These are phyloP conservation scores for Protomyces lactucae-debilis DNA, from an alignment of 1,139 yeast species.

Conservation along the genomic window DNA sequence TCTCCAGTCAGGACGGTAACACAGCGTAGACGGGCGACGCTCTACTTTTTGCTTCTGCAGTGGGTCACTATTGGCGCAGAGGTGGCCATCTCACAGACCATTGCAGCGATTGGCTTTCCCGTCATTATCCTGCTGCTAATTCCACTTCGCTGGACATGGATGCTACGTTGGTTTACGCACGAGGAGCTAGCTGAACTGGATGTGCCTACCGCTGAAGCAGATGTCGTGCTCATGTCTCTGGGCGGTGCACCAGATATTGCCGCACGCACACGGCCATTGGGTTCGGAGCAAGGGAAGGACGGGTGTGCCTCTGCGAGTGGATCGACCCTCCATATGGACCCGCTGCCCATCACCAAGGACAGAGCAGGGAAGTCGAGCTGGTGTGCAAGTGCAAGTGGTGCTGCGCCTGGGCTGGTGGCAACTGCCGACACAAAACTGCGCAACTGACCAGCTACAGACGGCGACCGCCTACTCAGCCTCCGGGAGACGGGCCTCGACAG, in stretches of 20 bases:
- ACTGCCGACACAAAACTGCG: too few species aligned
- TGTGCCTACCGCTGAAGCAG: conserved; percentile 61
- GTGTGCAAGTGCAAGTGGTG: not conserved
- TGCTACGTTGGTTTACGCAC: conserved; percentile 55
- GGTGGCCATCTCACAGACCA: conserved; percentile 77
- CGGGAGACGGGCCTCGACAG: too few species aligned
- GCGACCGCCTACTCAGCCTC: too few species aligned
- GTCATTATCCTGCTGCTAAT: conserved; percentile 67
- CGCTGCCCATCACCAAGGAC: not conserved
- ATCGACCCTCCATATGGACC: too few species aligned
- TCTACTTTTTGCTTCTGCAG: conserved; percentile 55
- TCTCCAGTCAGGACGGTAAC: conserved; percentile 45
- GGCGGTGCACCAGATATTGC: conserved; percentile 22
- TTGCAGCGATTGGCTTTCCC: conserved; percentile 94
- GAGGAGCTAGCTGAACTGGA: conserved; percentile 63
- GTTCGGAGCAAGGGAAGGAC: not conserved
- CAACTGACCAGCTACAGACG: too few species aligned
- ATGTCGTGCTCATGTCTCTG: conserved; percentile 44
- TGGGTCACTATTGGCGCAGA: conserved; percentile 67
- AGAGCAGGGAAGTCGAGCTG: too few species aligned
- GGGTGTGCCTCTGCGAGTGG: too few species aligned
- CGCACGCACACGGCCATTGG: conserved; percentile 6
- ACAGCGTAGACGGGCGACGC: conserved; percentile 44
- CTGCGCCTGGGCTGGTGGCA: not conserved
- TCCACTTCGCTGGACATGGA: conserved; percentile 42